These are phyloP conservation scores for Kwoniella mangroviensis DNA, from an alignment of 768 basidiomycete species.

Conservation along the genomic window DNA sequence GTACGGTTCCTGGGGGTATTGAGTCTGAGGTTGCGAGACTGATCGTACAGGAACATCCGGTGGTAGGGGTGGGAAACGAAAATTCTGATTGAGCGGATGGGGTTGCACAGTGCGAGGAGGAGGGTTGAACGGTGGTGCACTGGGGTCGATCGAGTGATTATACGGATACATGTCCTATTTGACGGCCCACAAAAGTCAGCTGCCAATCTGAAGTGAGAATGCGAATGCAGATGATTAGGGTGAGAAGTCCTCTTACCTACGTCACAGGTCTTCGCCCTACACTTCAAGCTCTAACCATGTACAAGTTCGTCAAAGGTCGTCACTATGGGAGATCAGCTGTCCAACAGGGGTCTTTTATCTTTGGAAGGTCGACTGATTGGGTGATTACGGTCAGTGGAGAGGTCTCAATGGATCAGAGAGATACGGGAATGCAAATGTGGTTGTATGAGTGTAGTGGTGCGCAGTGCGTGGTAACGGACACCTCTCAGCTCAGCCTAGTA, in stretches of 20 bases:
- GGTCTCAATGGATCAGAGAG: too few species aligned
- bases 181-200: neutral
- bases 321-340: neutral
- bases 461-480: constrained; percentile 3
- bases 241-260: neutral
- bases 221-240: neutral
- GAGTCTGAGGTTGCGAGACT: constrained; percentile 5
- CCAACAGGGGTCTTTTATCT: neutral
- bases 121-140: neutral
- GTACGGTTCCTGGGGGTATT: neutral
- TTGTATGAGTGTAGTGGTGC: neutral
- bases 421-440: too few species aligned
- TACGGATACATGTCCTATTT: constrained; percentile 9
- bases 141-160: neutral
- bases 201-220: neutral
- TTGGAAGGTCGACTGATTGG: neutral
- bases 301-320: neutral
- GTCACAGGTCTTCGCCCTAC: neutral
- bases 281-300: neutral
- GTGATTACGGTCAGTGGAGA: neutral
- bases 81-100: constrained; percentile 20
- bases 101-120: neutral
- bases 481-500: neutral
- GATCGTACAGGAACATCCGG: neutral
- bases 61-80: constrained; percentile 8